phyloP scores from a whole-genome alignment of 2,329 filamentous ascomycete genomes.

The Myriosclerotinia scirpicola region DNA sequence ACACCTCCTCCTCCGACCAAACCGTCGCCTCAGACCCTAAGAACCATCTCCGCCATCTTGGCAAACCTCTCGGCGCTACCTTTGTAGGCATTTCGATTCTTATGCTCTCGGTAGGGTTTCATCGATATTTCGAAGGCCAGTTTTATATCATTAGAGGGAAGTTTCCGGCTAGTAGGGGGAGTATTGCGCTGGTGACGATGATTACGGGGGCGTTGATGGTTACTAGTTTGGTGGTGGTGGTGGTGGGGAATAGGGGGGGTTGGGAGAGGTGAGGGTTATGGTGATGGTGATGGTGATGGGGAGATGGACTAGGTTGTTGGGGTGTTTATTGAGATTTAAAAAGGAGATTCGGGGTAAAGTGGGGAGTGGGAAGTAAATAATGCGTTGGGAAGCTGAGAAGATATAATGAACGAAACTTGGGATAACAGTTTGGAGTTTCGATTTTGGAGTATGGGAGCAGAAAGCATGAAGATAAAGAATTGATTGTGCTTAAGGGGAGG shows the following conservation, averaged over 20 bases:
- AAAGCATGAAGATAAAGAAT: too few relatives aligned
- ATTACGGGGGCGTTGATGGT: constrained; percentile 65
- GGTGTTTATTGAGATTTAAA: too few relatives aligned
- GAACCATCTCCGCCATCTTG: constrained; percentile 58
- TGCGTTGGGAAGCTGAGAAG: too few relatives aligned
- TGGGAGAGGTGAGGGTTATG: neutral
- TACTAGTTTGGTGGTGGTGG: constrained; percentile 57
- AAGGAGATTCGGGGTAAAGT: too few relatives aligned
- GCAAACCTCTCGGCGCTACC: constrained; percentile 72
- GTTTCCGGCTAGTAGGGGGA: constrained; percentile 75
- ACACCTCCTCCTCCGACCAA: constrained; percentile 58
- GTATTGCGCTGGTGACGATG: constrained; percentile 66
- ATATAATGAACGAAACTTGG: too few relatives aligned
- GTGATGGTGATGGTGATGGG: neutral
- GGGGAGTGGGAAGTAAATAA: too few relatives aligned
- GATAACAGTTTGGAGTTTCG: too few relatives aligned
- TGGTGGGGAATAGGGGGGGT: constrained; percentile 44
- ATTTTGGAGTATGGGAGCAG: too few relatives aligned
- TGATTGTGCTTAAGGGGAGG: too few relatives aligned
- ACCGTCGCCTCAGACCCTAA: constrained; percentile 38
- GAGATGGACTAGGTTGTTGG: too few relatives aligned
- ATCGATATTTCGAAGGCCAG: constrained; percentile 75
- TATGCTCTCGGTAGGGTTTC: constrained; percentile 73
- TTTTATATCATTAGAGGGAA: constrained; percentile 78
- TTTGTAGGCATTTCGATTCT: constrained; percentile 76